A percentile compares a stretch with the other conserved stretches of the same genome.
Evolutionary conservation across 1,139 yeast genomes (phyloP).

Genomic region (Debaryomyces psychrophilus): DNA sequence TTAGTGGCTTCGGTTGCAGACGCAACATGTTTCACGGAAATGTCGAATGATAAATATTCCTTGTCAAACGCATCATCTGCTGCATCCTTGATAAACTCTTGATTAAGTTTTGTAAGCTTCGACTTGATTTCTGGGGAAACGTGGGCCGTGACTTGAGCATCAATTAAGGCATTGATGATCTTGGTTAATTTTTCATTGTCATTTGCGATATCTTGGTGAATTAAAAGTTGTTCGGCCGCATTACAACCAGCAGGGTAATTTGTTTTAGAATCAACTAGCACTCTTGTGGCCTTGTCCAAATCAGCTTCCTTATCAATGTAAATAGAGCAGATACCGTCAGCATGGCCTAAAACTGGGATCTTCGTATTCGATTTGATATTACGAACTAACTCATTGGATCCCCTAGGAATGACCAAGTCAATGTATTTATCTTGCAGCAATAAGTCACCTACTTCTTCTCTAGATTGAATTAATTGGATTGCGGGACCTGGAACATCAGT

Average conservation of each 20-base stretch:
- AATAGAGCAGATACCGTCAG: constrained; percentile 94
- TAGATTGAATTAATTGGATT: constrained; percentile 81
- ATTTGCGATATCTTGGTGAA: constrained; percentile 56
- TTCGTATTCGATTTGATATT: constrained; percentile 84
- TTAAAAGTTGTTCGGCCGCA: constrained; percentile 84
- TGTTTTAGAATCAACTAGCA: constrained; percentile 85
- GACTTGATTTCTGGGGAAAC: constrained; percentile 55
- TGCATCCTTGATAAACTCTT: constrained; percentile 34
- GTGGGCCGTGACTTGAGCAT: constrained; percentile 74
- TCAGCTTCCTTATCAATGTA: constrained; percentile 81
- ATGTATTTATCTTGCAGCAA: constrained; percentile 85
- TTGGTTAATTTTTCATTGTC: constrained; percentile 40
- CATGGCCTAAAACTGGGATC: constrained; percentile 97
- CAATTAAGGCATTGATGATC: constrained; percentile 52
- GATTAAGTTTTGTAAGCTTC: constrained; percentile 17
- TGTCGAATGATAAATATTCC: constrained; percentile 81
- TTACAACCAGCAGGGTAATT: constrained; percentile 99
- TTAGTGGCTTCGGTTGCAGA: constrained; percentile 69
- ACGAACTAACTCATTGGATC: constrained; percentile 88
- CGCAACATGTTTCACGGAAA: constrained; percentile 68
- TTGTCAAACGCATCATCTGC: constrained; percentile 69
- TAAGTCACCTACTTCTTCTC: constrained; percentile 87
- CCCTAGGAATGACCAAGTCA: constrained; percentile 96
- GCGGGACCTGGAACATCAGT: constrained; percentile 79
- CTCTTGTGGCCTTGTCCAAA: constrained; percentile 69